Evolutionary conservation across 257 asterid species (phyloP).

Genomic region (Penstemon eatonii): DNA sequence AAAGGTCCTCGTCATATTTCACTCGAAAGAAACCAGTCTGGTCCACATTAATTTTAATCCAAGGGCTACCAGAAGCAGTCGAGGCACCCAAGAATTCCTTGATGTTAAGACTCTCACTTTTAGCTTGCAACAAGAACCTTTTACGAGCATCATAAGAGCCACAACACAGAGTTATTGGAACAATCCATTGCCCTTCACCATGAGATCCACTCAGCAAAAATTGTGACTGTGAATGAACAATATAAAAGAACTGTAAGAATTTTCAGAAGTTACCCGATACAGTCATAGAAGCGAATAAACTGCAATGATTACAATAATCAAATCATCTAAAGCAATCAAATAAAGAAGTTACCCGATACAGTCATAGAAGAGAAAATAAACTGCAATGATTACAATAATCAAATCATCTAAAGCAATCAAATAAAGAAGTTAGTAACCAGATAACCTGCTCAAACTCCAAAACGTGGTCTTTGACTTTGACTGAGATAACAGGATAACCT

Average conservation of each 20-base stretch:
- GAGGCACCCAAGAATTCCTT: slow-evolving; percentile 57
- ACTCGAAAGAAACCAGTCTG: slow-evolving; percentile 88
- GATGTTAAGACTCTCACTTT: slow-evolving; percentile 59
- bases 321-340: too few species aligned
- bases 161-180: slow-evolving; percentile 76
- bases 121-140: slow-evolving; percentile 72
- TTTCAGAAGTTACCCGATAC: slow-evolving; percentile 4
- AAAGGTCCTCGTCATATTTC: slow-evolving; percentile 79
- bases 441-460: slow-evolving; percentile 90
- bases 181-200: slow-evolving; percentile 93
- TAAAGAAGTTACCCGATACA: too few species aligned
- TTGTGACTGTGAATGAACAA: slow-evolving; percentile 58
- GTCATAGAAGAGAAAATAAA: neutral
- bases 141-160: slow-evolving; percentile 70
- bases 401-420: slow-evolving; percentile 16
- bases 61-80: slow-evolving; percentile 44
- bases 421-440: slow-evolving; percentile 15
- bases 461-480: slow-evolving; percentile 57
- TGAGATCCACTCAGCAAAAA: slow-evolving; percentile 73
- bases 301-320: too few species aligned
- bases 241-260: slow-evolving; percentile 26
- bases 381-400: neutral
- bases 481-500: slow-evolving; percentile 92
- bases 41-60: slow-evolving; percentile 82
- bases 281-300: neutral